Evolutionary conservation across 176 grass and related monocot genomes (phyloP).

Genomic region (Calamus simplicifolius): DNA sequence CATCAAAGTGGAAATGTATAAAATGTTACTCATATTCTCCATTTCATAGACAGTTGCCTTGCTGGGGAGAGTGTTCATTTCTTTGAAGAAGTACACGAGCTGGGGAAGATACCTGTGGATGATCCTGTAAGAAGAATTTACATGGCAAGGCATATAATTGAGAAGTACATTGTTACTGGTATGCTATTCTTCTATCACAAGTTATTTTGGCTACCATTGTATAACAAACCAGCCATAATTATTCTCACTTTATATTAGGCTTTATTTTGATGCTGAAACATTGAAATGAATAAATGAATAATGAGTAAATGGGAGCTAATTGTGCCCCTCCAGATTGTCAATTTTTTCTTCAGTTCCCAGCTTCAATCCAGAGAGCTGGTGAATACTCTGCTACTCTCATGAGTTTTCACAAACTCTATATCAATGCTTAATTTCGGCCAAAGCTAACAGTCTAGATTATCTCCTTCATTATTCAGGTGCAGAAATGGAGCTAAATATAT

Average conservation of each 20-base stretch:
- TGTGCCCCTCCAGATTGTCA: too few relatives aligned
- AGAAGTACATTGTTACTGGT: background rate
- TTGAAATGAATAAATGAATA: too few relatives aligned
- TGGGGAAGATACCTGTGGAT: constrained; percentile 4
- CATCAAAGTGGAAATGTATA: background rate
- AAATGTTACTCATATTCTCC: background rate
- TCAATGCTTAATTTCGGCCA: too few relatives aligned
- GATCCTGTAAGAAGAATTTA: constrained; percentile 10
- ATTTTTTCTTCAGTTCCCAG: too few relatives aligned
- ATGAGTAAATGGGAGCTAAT: too few relatives aligned
- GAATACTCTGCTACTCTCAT: too few relatives aligned
- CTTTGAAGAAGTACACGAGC: constrained; percentile 4
- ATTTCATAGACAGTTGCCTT: background rate
- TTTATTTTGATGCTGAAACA: too few relatives aligned
- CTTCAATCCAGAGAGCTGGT: too few relatives aligned
- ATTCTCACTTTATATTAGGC: too few relatives aligned
- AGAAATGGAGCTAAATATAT: constrained; percentile 5
- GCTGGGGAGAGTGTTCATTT: constrained; percentile 4
- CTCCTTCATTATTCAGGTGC: background rate
- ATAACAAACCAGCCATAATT: too few relatives aligned
- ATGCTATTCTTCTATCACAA: background rate
- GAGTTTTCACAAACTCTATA: too few relatives aligned
- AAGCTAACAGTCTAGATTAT: background rate
- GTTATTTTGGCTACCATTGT: background rate
- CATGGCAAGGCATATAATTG: constrained; percentile 6